A percentile compares a stretch with the other conserved stretches of the same genome.
phyloP scores from a whole-genome alignment of 1,284 basidiomycete genomes.

The Grifola frondosa region DNA sequence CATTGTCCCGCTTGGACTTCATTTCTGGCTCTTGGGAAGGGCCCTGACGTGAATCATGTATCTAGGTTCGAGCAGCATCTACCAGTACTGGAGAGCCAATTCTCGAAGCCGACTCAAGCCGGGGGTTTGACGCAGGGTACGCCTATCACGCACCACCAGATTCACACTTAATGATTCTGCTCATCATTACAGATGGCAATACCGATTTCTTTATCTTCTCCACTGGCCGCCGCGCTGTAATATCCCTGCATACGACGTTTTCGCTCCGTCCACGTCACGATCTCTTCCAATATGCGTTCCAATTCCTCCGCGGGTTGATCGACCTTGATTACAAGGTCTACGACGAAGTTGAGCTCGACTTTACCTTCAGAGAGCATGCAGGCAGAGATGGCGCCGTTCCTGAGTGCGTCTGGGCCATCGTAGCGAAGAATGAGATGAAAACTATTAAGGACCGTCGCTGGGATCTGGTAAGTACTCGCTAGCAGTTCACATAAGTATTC shows the following conservation, averaged over 20 bases:
- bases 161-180: background rate
- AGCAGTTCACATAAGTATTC: background rate
- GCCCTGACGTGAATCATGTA: too few species aligned
- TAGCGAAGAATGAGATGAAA: constrained; percentile 75
- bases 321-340: constrained; percentile 73
- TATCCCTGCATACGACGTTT: constrained; percentile 78
- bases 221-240: constrained; percentile 76
- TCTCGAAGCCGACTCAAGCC: constrained; percentile 57
- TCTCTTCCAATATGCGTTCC: constrained; percentile 62
- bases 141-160: background rate
- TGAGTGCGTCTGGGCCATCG: constrained; percentile 82
- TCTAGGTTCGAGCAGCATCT: constrained; percentile 58
- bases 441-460: constrained; percentile 72
- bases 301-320: constrained; percentile 59
- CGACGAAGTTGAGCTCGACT: constrained; percentile 74
- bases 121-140: constrained; percentile 36
- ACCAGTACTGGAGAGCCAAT: constrained; percentile 60
- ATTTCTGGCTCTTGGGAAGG: constrained; percentile 4
- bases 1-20: constrained; percentile 18
- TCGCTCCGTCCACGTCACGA: constrained; percentile 83
- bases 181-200: constrained; percentile 65
- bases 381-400: constrained; percentile 36
- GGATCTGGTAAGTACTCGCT: constrained; percentile 69
- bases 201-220: constrained; percentile 83
- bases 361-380: constrained; percentile 62